Evolutionary conservation across 1,284 basidiomycete species (phyloP).

Genomic region (Pascua sp.): DNA sequence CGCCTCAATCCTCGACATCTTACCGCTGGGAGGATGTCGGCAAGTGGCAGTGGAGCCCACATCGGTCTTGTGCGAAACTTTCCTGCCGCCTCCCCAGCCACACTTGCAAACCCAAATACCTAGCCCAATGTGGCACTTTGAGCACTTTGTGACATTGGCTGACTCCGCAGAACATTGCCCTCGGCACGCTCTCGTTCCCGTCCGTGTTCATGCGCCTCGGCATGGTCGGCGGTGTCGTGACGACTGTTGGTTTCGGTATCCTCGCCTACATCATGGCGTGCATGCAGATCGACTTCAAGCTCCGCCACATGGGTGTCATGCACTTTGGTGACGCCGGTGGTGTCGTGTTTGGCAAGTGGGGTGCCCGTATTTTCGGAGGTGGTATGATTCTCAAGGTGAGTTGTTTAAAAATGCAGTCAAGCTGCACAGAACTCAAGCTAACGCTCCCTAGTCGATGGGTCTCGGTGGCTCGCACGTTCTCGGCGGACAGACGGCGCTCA

Average conservation of each 20-base stretch:
- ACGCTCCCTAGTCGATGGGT: conserved; percentile 28
- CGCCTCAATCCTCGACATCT: no score
- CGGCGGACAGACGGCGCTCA: conserved; percentile 37
- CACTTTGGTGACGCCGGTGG: conserved; percentile 43
- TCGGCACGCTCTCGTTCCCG: conserved; percentile 40
- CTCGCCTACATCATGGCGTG: conserved; percentile 38
- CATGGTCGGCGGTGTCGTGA: conserved; percentile 37
- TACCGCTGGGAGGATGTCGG: no score
- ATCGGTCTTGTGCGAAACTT: no score
- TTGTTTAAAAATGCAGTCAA: background rate
- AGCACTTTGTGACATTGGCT: background rate
- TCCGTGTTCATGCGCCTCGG: conserved; percentile 33
- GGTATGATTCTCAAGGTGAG: conserved; percentile 38
- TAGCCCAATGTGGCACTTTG: no score
- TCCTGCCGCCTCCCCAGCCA: background rate
- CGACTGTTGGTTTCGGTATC: conserved; percentile 30
- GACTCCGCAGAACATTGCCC: conserved; percentile 32
- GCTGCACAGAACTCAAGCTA: background rate
- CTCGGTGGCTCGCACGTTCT: conserved; percentile 43
- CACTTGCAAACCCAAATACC: no score
- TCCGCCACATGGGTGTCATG: conserved; percentile 41
- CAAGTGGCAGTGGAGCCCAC: background rate
- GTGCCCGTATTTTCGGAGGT: conserved; percentile 29
- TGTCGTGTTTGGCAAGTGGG: conserved; percentile 40
- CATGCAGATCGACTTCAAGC: conserved; percentile 46